Conservation (phyloP, 2,329 filamentous ascomycete genomes). For the Beauveria scarabaeidicola region DNA sequence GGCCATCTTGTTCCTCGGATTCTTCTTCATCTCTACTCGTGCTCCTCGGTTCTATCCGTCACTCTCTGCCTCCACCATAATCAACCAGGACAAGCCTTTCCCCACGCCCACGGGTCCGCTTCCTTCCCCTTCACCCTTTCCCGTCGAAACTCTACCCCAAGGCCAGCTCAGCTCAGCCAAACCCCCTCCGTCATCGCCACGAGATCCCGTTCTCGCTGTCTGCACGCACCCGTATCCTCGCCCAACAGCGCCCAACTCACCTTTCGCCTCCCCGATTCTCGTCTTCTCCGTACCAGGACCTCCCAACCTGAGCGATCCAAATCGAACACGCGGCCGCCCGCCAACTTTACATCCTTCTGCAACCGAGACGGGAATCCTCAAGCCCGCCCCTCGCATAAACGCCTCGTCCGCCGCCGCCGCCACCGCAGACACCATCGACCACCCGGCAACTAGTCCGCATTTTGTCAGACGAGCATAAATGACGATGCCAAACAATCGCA, state of each 20-base stretch:
- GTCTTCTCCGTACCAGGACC: background rate
- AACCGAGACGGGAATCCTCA: background rate
- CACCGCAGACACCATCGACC: background rate
- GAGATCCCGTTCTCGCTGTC: background rate
- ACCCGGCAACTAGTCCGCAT: background rate
- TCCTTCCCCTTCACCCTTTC: slow-evolving; percentile 8
- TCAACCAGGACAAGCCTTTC: slow-evolving; percentile 1
- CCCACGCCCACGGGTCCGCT: slow-evolving; percentile 9
- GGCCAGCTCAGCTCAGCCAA: background rate
- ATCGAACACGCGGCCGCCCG: background rate
- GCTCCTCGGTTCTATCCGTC: background rate
- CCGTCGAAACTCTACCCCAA: background rate
- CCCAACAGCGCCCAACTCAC: background rate
- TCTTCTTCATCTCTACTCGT: background rate
- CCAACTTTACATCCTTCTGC: background rate
- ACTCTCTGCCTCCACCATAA: background rate
- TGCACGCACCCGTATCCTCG: background rate
- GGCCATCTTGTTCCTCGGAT: background rate
- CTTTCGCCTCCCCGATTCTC: background rate
- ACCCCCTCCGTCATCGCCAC: slow-evolving; percentile 8
- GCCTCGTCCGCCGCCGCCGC: background rate
- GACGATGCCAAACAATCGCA: slow-evolving; percentile 90
- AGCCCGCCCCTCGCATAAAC: slow-evolving; percentile 5
- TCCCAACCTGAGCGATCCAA: background rate
- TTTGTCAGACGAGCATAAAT: slow-evolving; percentile 10